phyloP scores from a whole-genome alignment of 768 basidiomycete genomes.

The Termitomyces bulborhizus region DNA sequence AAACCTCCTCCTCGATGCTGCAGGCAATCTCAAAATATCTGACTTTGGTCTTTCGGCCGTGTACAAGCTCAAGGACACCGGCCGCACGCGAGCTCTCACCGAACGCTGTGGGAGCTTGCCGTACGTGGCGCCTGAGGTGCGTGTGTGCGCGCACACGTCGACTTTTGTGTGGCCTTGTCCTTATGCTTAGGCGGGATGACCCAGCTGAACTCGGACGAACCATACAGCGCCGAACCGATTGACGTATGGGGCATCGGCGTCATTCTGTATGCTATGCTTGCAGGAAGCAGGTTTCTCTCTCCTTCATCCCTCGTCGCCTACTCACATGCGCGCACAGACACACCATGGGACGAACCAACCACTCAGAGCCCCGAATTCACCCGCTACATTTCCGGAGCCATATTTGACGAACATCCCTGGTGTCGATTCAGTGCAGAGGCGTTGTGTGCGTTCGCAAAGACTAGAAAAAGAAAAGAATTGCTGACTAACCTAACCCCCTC shows the following conservation, averaged over 20 bases:
- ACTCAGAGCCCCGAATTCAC: slow-evolving; percentile 68
- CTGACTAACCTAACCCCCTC: background rate
- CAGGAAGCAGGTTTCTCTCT: slow-evolving; percentile 61
- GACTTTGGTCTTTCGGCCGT: slow-evolving; percentile 95
- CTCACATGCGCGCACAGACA: slow-evolving; percentile 46
- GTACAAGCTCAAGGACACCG: slow-evolving; percentile 76
- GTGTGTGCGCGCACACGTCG: too few relatives aligned
- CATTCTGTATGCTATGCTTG: slow-evolving; percentile 85
- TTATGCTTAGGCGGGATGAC: too few relatives aligned
- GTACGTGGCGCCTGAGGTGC: slow-evolving; percentile 11
- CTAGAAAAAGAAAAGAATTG: too few relatives aligned
- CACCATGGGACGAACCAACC: slow-evolving; percentile 97
- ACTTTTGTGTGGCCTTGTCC: too few relatives aligned
- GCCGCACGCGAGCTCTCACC: slow-evolving; percentile 66
- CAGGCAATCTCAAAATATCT: slow-evolving; percentile 85
- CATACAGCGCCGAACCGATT: slow-evolving; percentile 88
- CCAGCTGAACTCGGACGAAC: slow-evolving; percentile 58
- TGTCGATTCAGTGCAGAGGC: slow-evolving; percentile 49
- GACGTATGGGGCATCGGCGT: slow-evolving; percentile 97
- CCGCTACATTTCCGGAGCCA: slow-evolving; percentile 67
- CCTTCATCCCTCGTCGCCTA: background rate
- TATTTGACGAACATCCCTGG: slow-evolving; percentile 80
- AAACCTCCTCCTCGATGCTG: slow-evolving; percentile 81
- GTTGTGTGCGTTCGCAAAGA: slow-evolving; percentile 46
- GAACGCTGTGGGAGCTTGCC: slow-evolving; percentile 10